Conservation (phyloP, 2,329 filamentous ascomycete species). For the Cladosporium sp. region DNA sequence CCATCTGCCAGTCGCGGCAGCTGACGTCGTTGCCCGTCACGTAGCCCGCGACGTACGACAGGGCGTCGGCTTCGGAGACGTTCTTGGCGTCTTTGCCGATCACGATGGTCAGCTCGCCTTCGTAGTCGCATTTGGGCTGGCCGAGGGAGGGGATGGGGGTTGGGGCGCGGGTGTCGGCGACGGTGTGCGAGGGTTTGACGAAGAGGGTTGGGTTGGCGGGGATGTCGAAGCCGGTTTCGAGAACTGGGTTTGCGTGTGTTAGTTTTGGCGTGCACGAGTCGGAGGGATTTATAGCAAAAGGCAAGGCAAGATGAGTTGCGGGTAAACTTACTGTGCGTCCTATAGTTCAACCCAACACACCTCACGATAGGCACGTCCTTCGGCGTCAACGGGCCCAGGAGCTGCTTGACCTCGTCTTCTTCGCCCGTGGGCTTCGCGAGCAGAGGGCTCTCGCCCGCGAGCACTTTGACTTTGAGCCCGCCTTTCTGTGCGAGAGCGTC, state of each 20-base stretch:
- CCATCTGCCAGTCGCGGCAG: slow-evolving; percentile 65
- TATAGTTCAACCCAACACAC: slow-evolving; percentile 63
- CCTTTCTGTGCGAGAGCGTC: slow-evolving; percentile 42
- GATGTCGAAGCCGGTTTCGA: slow-evolving; percentile 62
- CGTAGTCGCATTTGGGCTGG: slow-evolving; percentile 72
- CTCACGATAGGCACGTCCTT: slow-evolving; percentile 59
- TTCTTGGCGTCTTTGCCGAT: slow-evolving; percentile 69
- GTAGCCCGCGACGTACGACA: slow-evolving; percentile 76
- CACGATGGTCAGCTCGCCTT: slow-evolving; percentile 74
- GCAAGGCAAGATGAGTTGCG: too few relatives aligned
- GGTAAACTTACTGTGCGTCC: slow-evolving; percentile 54
- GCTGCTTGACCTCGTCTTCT: slow-evolving; percentile 54
- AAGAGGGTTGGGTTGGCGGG: slow-evolving; percentile 74
- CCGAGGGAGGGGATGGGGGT: slow-evolving; percentile 68
- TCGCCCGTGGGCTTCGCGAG: slow-evolving; percentile 56
- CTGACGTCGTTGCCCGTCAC: slow-evolving; percentile 78
- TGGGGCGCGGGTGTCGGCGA: slow-evolving; percentile 65
- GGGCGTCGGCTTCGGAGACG: slow-evolving; percentile 63
- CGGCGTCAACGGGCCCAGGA: slow-evolving; percentile 56
- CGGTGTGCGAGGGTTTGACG: slow-evolving; percentile 69
- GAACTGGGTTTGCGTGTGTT: too few relatives aligned
- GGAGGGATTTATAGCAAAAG: too few relatives aligned
- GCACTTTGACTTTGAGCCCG: slow-evolving; percentile 54
- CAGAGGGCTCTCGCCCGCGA: slow-evolving; percentile 50
- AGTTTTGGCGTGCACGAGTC: too few relatives aligned